Evolutionary conservation across 2,329 filamentous ascomycete genomes (phyloP).

Genomic region (Claviceps lovelessii): DNA sequence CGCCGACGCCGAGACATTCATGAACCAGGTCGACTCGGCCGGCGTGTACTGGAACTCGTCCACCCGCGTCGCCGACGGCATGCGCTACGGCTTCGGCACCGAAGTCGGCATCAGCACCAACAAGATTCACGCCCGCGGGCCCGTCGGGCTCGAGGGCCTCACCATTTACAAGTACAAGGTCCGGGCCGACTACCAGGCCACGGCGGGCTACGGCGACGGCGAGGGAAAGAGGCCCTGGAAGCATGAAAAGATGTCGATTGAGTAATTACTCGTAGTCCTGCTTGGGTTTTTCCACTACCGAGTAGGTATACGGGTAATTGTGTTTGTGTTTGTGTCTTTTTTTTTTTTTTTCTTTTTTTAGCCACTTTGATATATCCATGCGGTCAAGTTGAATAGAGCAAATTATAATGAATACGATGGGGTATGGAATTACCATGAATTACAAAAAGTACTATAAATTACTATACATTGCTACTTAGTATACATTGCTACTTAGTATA

Average conservation of each 20-base stretch:
- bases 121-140: constrained; percentile 90
- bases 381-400: too few species aligned
- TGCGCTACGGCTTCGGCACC: constrained; percentile 93
- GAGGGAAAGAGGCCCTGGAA: constrained; percentile 44
- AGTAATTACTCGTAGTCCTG: background rate
- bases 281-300: too few species aligned
- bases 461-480: too few species aligned
- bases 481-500: too few species aligned
- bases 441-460: too few species aligned
- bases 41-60: constrained; percentile 97
- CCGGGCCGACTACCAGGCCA: constrained; percentile 69
- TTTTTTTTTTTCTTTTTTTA: too few species aligned
- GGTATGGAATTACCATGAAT: too few species aligned
- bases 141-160: constrained; percentile 83
- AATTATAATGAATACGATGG: too few species aligned
- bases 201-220: constrained; percentile 56
- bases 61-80: constrained; percentile 87
- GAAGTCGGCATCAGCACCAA: constrained; percentile 98
- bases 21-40: constrained; percentile 71
- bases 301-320: too few species aligned
- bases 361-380: too few species aligned
- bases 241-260: constrained; percentile 34
- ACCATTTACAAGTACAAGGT: constrained; percentile 97
- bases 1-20: constrained; percentile 63
- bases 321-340: background rate